phyloP scores from a whole-genome alignment of 2,329 filamentous ascomycete species.

The Phialocephala subalpina region DNA sequence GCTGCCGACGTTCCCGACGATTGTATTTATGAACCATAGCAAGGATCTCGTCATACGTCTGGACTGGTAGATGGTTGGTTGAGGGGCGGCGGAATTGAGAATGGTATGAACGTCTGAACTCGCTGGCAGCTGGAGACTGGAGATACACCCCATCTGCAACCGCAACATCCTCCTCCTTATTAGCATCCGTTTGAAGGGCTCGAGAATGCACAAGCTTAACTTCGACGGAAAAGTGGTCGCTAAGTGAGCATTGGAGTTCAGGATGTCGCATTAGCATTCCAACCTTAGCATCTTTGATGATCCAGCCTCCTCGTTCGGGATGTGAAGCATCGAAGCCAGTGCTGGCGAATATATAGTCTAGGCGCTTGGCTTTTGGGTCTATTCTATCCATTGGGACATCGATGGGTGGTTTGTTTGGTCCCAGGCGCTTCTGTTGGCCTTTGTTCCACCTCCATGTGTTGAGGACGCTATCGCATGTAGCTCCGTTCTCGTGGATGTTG shows the following conservation, averaged over 20 bases:
- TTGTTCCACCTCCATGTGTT: conserved; percentile 96
- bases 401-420: conserved; percentile 66
- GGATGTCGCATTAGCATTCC: conserved; percentile 86
- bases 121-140: conserved; percentile 35
- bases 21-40: conserved; percentile 73
- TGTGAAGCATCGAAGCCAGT: conserved; percentile 51
- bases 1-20: conserved; percentile 75
- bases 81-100: conserved; percentile 35
- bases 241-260: conserved; percentile 82
- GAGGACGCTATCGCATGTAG: conserved; percentile 83
- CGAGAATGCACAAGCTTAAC: conserved; percentile 65
- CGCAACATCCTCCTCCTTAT: conserved; percentile 33
- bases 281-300: conserved; percentile 74
- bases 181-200: conserved; percentile 25
- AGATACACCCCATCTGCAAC: conserved; percentile 40
- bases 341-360: conserved; percentile 93
- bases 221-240: conserved; percentile 93
- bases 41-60: conserved; percentile 77
- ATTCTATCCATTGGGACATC: conserved; percentile 68
- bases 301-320: conserved; percentile 61
- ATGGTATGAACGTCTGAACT: conserved; percentile 28
- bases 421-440: conserved; percentile 71
- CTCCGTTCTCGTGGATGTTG: conserved; percentile 83
- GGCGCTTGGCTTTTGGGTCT: conserved; percentile 81
- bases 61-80: conserved; percentile 49